A percentile compares a stretch with the other conserved stretches of the same genome.
Conservation (phyloP, 768 basidiomycete species). For the Rubroboletus pulcherrimus region DNA sequence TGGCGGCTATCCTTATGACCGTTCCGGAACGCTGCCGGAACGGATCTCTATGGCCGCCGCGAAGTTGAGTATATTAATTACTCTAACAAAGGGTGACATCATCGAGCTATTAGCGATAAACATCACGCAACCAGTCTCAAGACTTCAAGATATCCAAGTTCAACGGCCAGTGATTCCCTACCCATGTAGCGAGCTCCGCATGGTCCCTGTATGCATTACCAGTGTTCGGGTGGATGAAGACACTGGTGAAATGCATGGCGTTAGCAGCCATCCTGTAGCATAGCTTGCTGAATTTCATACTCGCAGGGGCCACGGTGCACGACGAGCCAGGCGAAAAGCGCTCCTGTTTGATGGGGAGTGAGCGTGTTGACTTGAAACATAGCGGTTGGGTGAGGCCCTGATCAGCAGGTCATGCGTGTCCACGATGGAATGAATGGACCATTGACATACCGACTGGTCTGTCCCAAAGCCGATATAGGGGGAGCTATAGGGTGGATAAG, state of each 20-base stretch:
- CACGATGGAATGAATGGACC: not conserved
- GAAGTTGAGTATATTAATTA: too few species aligned
- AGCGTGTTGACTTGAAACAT: slow-evolving; percentile 74
- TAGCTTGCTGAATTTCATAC: slow-evolving; percentile 39
- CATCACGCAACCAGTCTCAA: slow-evolving; percentile 10
- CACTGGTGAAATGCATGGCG: slow-evolving; percentile 34
- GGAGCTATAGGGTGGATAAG: slow-evolving; percentile 39
- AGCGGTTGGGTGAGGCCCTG: slow-evolving; percentile 64
- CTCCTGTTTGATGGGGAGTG: slow-evolving; percentile 64
- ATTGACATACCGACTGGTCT: slow-evolving; percentile 51
- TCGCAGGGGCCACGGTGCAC: slow-evolving; percentile 70
- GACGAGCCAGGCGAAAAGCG: slow-evolving; percentile 63
- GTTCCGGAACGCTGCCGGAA: slow-evolving; percentile 14
- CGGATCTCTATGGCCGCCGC: not conserved
- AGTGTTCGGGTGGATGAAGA: slow-evolving; percentile 72
- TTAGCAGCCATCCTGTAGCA: not conserved
- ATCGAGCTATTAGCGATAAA: not conserved
- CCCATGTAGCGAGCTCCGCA: slow-evolving; percentile 62
- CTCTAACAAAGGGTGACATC: not conserved
- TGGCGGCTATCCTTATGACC: not conserved
- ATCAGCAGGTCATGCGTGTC: not conserved
- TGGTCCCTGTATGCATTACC: slow-evolving; percentile 54
- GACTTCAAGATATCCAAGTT: slow-evolving; percentile 37
- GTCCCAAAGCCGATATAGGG: slow-evolving; percentile 61
- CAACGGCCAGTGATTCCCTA: slow-evolving; percentile 59